Base-by-base conservation (phyloP, 257 asterid species). In the Buddleja alternifolia region DNA sequence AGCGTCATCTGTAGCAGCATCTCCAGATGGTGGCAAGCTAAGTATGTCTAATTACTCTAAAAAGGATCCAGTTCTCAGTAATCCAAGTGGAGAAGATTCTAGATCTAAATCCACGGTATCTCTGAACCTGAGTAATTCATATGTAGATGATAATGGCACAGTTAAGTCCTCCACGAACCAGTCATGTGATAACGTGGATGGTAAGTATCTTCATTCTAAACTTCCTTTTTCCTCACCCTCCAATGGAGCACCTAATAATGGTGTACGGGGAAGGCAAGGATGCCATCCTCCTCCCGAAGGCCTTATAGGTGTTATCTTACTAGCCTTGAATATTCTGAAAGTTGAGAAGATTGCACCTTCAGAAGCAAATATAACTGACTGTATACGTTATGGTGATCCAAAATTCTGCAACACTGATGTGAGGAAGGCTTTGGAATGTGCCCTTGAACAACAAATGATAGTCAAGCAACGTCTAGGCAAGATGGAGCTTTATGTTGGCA, bases 361-460 rank as follows among this genome's bases (percentile, higher is more conserved):
- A 9, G 85, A 83, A 80, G 81, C 66, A 67, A 81, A 83, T 48
- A 83, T 81, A 42, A 34, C 53, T 41, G 70, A 76, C 60, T 86
- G 86, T 45, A 75, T 81, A n/a, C 82, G 80, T 42, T 83, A 75
- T 75, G 92, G 87, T 58, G 74, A 83, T 57, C 74, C 78, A 20
- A 79, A 75, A 54, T 47, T 57, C 47, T 75, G 72, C 20, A 69
- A 75, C 41, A 73, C 64, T 70, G 84, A 81, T 73, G 83, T 81
- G 37, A 67, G 56, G 54, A 77, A 60, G 75, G 87, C 86, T 37
- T 70, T 83, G 73, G 71, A 65, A 46, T 65, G 61, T 71, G 84
- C 86, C 2, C 55, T 79, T 60, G 84, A 75, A 62, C 77, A 79
- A 54, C 63, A 77, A 14, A 68, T 83, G 77, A 71, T 81, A 50